Evolutionary conservation across 176 grass and related monocot species (phyloP).

Genomic region (Paspalum vaginatum): DNA sequence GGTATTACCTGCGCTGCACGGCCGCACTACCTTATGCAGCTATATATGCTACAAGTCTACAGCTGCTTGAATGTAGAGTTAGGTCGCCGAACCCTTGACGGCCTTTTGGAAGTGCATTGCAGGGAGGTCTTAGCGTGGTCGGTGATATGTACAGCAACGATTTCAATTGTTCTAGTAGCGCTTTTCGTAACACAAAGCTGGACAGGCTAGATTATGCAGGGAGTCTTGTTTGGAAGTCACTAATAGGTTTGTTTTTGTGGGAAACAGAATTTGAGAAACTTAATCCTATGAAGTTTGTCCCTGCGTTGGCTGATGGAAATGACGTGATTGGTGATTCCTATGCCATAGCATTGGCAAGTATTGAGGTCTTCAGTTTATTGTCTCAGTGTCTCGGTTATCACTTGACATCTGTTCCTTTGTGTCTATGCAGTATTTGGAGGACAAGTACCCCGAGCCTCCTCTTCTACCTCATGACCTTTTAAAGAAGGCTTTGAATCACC

Average conservation of each 20-base stretch:
- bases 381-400: neutral
- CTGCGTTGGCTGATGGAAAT: constrained; percentile 15
- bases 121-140: no score
- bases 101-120: no score
- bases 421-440: constrained; percentile 55
- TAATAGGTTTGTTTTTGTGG: constrained; percentile 1
- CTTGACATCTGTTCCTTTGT: neutral
- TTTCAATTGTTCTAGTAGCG: neutral
- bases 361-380: neutral
- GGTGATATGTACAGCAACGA: no score
- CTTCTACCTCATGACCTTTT: constrained; percentile 52
- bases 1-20: neutral
- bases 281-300: constrained; percentile 65
- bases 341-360: constrained; percentile 49
- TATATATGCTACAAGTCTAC: neutral
- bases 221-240: neutral
- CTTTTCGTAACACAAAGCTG: neutral
- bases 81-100: no score
- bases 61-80: neutral
- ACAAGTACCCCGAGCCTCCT: constrained; percentile 43
- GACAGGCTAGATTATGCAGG: neutral
- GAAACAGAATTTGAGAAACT: constrained; percentile 53
- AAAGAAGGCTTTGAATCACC: constrained; percentile 56
- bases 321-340: constrained; percentile 48
- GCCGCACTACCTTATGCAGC: neutral